Base-by-base conservation (phyloP, 164 flowering plant genomes). In the Nymphaea colorata region DNA sequence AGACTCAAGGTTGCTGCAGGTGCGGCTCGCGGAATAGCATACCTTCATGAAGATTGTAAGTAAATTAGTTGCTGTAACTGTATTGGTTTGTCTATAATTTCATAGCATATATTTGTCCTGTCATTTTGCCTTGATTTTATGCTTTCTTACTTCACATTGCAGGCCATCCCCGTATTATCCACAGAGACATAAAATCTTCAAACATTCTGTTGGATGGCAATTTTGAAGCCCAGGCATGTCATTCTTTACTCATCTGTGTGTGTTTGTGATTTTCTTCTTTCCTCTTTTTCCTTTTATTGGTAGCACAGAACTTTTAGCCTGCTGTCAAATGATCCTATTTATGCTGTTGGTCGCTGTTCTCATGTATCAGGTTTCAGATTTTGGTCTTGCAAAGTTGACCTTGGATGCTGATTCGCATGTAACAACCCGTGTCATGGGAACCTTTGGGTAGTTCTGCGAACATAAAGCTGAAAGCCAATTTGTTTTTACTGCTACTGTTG, bases 121-220 rank as follows among this genome's bases (percentile, higher is more conserved):
- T 6, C 16, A n/a, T 45, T 73, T 4, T 43, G 3, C 66, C 12
- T 11, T 41, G 14, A 5, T 10, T 11, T 18, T 17, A 5, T 65
- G 8, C 16, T 16, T 43, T 64, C 42, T 51, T 36, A 41, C 42
- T 60, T 69, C 60, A 12, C 68, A 12, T 79, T 7, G 61, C 80
- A 92, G 98, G 98, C 66, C 93, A 87, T 78, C 98, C 98, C 44
- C 85, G 95, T 55, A 81, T 92, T 66, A 88, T 92, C 66, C 98
- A 92, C 80, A 80, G 98, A 75, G 98, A 92, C 73, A 90, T 92
- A 68, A 92, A 92, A 73, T 87, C 98, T 69, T 84, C 98, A 64
- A 92, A 92, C 77, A 92, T 92, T 76, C 98, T 92, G 67, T 67
- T 92, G 70, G 90, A 90, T 75, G 71, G 78, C 70, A 82, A 85